phyloP scores from a whole-genome alignment of 108 stramenopile genomes.

The Mediolabrus comicus region DNA sequence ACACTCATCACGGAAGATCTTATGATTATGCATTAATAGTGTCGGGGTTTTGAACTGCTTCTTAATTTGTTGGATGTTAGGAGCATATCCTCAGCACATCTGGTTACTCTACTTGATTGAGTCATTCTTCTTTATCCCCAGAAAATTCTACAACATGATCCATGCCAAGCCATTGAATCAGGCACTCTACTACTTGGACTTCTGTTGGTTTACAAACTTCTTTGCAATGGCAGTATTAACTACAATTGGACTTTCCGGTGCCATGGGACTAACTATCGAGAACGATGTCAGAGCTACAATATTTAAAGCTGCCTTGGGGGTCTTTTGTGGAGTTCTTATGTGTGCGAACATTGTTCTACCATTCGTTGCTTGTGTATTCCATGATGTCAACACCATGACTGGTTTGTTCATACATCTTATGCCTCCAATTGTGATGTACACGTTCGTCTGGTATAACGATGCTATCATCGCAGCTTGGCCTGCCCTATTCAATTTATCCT shows the following conservation, averaged over 20 bases:
- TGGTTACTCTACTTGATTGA: constrained; percentile 53
- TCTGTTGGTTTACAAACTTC: constrained; percentile 58
- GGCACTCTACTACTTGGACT: constrained; percentile 49
- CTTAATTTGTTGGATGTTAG: constrained; percentile 38
- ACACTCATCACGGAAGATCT: no score
- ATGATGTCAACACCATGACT: constrained; percentile 54
- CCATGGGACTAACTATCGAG: background rate
- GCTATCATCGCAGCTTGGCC: constrained; percentile 49
- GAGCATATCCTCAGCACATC: constrained; percentile 47
- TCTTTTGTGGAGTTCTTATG: constrained; percentile 48
- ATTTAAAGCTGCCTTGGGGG: constrained; percentile 42
- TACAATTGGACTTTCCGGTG: background rate
- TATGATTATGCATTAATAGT: no score
- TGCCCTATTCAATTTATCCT: constrained; percentile 37
- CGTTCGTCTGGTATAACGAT: constrained; percentile 48
- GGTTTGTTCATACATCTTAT: constrained; percentile 62
- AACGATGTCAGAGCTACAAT: constrained; percentile 19
- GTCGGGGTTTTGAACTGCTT: constrained; percentile 50
- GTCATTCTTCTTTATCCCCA: constrained; percentile 32
- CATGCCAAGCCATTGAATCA: constrained; percentile 42
- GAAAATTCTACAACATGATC: constrained; percentile 36
- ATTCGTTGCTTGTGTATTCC: constrained; percentile 63
- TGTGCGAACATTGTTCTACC: constrained; percentile 52
- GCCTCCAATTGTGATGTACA: constrained; percentile 58
- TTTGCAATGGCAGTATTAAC: constrained; percentile 16